Evolutionary conservation across 108 stramenopile species (phyloP).

Genomic region (Skeletonema tropicum): DNA sequence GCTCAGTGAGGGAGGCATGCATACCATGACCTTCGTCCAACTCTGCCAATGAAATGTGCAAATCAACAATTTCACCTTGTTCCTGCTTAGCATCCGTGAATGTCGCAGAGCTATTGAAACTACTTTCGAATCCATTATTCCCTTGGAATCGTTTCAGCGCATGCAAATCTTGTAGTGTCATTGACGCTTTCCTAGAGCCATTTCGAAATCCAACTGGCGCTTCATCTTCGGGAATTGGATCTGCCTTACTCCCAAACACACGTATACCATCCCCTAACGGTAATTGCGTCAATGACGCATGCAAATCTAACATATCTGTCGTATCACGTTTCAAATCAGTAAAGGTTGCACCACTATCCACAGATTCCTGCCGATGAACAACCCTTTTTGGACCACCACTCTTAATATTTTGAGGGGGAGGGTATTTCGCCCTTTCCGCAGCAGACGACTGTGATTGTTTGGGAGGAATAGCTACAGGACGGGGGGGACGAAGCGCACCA

Average conservation of each 20-base stretch:
- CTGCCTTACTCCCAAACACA: neutral
- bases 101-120: conserved; percentile 1
- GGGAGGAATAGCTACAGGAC: no score
- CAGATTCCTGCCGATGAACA: neutral
- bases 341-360: neutral
- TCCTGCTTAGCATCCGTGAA: neutral
- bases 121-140: neutral
- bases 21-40: neutral
- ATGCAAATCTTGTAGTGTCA: neutral
- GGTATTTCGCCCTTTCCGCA: neutral
- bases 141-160: no score
- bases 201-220: neutral
- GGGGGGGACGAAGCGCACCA: neutral
- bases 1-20: neutral
- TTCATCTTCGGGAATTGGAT: neutral
- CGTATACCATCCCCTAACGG: neutral
- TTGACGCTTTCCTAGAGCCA: neutral
- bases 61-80: neutral
- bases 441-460: neutral
- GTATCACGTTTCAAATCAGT: neutral
- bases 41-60: neutral
- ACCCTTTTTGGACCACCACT: neutral
- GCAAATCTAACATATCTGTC: neutral
- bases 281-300: neutral
- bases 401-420: neutral